A percentile compares a stretch with the other conserved stretches of the same genome.
Conservation (phyloP, 2,329 filamentous ascomycete genomes). For the Penicillium oxalicum region DNA sequence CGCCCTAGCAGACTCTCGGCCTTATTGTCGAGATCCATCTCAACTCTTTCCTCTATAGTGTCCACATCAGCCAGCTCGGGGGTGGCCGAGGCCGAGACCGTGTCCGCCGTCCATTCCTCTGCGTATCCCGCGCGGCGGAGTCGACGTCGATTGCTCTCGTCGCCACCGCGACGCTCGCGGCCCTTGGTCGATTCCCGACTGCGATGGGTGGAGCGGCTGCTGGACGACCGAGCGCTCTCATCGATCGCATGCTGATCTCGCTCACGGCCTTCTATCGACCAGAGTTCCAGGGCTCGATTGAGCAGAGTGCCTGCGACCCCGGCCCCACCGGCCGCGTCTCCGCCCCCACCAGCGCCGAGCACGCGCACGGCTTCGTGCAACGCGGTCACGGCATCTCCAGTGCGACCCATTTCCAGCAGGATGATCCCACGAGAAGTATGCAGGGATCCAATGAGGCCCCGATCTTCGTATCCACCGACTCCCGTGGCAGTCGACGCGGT, state of each 20-base stretch:
- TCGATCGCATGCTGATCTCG: conserved; percentile 18
- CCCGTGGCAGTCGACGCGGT: conserved; percentile 33
- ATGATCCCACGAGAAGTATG: conserved; percentile 64
- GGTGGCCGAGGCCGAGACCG: conserved; percentile 27
- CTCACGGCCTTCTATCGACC: conserved; percentile 37
- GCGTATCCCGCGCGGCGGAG: conserved; percentile 19
- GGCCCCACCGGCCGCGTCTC: conserved; percentile 43
- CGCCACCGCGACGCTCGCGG: conserved; percentile 16
- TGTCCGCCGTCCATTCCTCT: conserved; percentile 33
- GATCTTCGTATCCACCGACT: conserved; percentile 44
- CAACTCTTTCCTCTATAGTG: conserved; percentile 30
- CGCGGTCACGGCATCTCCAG: conserved; percentile 71
- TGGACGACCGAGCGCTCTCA: conserved; percentile 10
- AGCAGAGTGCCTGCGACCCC: conserved; percentile 43
- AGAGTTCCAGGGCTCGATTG: conserved; percentile 42
- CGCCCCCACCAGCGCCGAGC: conserved; percentile 40
- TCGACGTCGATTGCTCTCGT: conserved; percentile 20
- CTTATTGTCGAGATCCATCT: conserved; percentile 41
- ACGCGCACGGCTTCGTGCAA: conserved; percentile 65
- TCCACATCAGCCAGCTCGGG: conserved; percentile 8
- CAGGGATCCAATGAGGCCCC: conserved; percentile 42
- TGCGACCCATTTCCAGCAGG: conserved; percentile 67
- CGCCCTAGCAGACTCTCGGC: conserved; percentile 38
- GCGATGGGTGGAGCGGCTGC: conserved; percentile 17
- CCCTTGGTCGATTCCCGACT: conserved; percentile 24